Percentiles rank a stretch among this genome's conserved stretches.
Conservation (phyloP, 306 rosid genomes). For the Quercus ilex region DNA sequence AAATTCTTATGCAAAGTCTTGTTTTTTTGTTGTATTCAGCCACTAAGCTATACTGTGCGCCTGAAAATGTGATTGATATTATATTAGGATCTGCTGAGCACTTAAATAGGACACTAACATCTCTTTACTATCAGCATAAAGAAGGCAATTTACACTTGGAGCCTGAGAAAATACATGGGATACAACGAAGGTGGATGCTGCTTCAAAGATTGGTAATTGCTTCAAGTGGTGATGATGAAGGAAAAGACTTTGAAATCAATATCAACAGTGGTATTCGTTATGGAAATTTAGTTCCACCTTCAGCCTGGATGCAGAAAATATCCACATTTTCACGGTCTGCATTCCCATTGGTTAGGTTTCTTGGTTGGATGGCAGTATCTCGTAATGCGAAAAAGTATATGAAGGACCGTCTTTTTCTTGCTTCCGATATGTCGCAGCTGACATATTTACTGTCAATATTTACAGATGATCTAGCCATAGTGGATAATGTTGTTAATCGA, state of each 20-base stretch:
- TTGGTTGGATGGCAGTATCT: constrained; percentile 98
- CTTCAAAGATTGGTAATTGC: constrained; percentile 78
- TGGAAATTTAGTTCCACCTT: constrained; percentile 80
- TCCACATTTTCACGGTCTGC: constrained; percentile 55
- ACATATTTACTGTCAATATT: constrained; percentile 64
- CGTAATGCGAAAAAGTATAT: constrained; percentile 76
- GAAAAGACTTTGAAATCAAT: constrained; percentile 42
- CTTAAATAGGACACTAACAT: constrained; percentile 58
- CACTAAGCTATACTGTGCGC: constrained; percentile 67
- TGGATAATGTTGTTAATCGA: constrained; percentile 59
- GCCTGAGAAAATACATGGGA: constrained; percentile 58
- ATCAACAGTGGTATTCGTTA: constrained; percentile 40
- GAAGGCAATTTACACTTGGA: constrained; percentile 47
- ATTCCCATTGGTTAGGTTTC: constrained; percentile 80
- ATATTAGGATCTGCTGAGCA: constrained; percentile 74
- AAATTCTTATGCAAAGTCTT: constrained; percentile 88
- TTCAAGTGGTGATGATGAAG: constrained; percentile 61
- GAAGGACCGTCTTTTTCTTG: constrained; percentile 69
- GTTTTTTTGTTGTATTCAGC: constrained; percentile 74
- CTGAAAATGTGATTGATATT: constrained; percentile 74
- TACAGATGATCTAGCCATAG: constrained; percentile 81
- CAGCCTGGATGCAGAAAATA: constrained; percentile 82
- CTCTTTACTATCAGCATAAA: constrained; percentile 55
- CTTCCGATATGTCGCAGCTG: constrained; percentile 75
- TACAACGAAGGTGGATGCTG: constrained; percentile 80